Evolutionary conservation across 495 filamentous ascomycete species (phyloP).

Genomic region (Letharia lupina): DNA sequence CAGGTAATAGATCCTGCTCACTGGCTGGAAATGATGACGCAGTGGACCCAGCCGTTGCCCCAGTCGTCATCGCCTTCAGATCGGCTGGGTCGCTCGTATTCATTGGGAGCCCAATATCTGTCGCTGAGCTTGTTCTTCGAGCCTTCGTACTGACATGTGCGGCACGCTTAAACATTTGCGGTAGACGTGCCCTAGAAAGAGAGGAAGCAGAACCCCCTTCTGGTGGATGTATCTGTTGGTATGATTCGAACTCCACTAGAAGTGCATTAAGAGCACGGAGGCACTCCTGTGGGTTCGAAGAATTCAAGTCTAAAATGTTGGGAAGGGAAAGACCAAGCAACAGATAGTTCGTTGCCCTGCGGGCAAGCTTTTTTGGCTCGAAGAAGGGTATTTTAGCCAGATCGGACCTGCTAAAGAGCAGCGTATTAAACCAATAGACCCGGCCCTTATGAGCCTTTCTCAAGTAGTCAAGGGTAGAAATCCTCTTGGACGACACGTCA

Average conservation of each 20-base stretch:
- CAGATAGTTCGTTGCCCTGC: constrained; percentile 85
- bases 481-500: constrained; percentile 81
- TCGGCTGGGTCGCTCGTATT: constrained; percentile 45
- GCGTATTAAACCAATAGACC: constrained; percentile 95
- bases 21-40: constrained; percentile 41
- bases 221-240: constrained; percentile 74
- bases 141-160: constrained; percentile 53
- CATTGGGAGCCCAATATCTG: constrained; percentile 56
- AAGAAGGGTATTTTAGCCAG: constrained; percentile 77
- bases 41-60: constrained; percentile 34
- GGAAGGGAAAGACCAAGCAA: constrained; percentile 88
- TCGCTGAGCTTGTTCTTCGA: constrained; percentile 63
- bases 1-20: constrained; percentile 46
- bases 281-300: constrained; percentile 68
- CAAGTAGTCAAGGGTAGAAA: constrained; percentile 92
- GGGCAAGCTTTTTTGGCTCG: constrained; percentile 68
- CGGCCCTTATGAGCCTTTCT: constrained; percentile 87
- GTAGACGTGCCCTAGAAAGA: constrained; percentile 67
- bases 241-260: constrained; percentile 84
- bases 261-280: constrained; percentile 79
- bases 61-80: constrained; percentile 38
- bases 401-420: constrained; percentile 80
- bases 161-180: constrained; percentile 79
- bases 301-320: constrained; percentile 76
- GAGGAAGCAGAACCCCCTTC: constrained; percentile 61